A percentile compares a stretch with the other conserved stretches of the same genome.
Conservation (phyloP, 805 yeast species). For the Cyberlindnera subsufficiens region DNA sequence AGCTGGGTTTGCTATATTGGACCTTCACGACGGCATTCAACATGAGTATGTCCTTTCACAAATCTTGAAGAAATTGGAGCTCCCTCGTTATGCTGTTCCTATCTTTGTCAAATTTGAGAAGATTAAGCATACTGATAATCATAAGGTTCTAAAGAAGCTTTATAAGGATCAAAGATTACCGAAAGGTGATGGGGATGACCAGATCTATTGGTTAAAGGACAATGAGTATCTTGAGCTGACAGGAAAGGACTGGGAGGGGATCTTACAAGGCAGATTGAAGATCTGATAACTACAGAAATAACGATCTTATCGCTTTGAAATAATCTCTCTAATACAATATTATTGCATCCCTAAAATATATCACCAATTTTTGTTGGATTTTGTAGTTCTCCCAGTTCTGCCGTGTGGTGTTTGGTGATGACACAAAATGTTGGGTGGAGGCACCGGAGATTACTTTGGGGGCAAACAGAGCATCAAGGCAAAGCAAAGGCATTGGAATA, state of each 20-base stretch:
- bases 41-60: conserved; percentile 29
- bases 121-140: conserved; percentile 70
- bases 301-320: too few relatives aligned
- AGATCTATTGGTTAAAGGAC: conserved; percentile 65
- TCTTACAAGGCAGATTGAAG: conserved; percentile 19
- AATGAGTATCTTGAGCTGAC: conserved; percentile 51
- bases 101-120: conserved; percentile 66
- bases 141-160: conserved; percentile 67
- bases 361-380: too few relatives aligned
- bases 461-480: too few relatives aligned
- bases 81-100: conserved; percentile 87
- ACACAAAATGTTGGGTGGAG: too few relatives aligned
- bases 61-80: conserved; percentile 34
- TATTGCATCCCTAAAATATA: too few relatives aligned
- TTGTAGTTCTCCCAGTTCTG: too few relatives aligned
- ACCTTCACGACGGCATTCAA: conserved; percentile 30
- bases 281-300: conserved; percentile 2
- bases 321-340: too few relatives aligned
- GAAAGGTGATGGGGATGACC: conserved; percentile 55
- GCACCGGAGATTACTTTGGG: too few relatives aligned
- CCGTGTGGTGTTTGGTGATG: too few relatives aligned
- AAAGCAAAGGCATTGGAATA: too few relatives aligned
- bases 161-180: conserved; percentile 68
- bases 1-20: conserved; percentile 83
- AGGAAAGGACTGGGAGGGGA: conserved; percentile 46